Evolutionary conservation across 2,329 filamentous ascomycete species (phyloP), one percentile per base, ranked within the genome.

Genomic region (Talaromyces sp.): DNA sequence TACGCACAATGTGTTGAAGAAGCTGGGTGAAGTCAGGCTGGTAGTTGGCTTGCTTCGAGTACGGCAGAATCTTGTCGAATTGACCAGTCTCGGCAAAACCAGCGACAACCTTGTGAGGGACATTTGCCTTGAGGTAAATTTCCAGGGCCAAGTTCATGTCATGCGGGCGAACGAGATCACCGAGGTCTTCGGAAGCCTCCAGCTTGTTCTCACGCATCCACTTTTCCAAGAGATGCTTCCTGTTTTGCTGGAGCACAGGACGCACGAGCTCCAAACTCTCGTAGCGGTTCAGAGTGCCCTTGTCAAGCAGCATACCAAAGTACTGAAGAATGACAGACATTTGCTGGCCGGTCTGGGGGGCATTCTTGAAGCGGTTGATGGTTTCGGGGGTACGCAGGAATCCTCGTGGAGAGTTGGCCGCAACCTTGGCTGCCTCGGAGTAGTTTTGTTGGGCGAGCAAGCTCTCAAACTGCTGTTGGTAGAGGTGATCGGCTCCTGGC

Each of bases 141-240:
- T 82, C 84, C 60, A 99, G 82, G 29, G 96, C 95, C 72, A 98
- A 84, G 73, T 89, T 88, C 70, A 96, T 82, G 72, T 99, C 95
- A 69, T 97, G 91, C 21, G 89, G 84, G 54, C 95, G 90, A 56
- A 98, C 90, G 69, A 96, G 86, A 74, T 99, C 96, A 80, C 95
- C 95, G 55, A 99, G 86, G 76, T 97, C 91, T 79, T 99, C 95
- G 0, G 95, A 98, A 78, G 90, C 93, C 74, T 96, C 91, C 50
- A 99, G 84, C 82, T 99, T 99, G 77, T 91, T 89, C 78, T 98
- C 95, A 71, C 89, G 89, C 75, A 98, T 85, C 96, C 96, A 99
- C 78, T 99, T 99, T 79, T 98, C 95, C 29, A 99, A 84, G 27
- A 99, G 81, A 72, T 98, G 91, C 80, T 97, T 98, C 66, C 95